Conservation (phyloP, 179 eudicot species). For the Monotropa hypopitys region DNA sequence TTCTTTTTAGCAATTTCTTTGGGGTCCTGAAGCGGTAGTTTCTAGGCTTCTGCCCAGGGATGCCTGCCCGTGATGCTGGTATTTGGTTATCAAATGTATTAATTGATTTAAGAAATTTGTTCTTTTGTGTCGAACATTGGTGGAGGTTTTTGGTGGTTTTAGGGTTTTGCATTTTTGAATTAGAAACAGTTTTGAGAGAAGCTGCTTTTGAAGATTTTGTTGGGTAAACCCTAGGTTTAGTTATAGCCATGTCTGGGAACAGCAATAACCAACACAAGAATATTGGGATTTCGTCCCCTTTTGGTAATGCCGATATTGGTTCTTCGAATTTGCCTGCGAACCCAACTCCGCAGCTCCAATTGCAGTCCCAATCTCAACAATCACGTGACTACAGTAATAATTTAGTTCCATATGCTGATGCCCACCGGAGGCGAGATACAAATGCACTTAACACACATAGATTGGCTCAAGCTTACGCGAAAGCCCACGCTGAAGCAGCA, state of each 20-base stretch:
- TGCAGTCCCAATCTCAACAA: constrained; percentile 36
- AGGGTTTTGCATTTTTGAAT: not conserved
- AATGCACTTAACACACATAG: constrained; percentile 15
- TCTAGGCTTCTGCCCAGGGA: not conserved
- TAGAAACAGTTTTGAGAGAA: not conserved
- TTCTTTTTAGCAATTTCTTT: not conserved
- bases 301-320: constrained; percentile 39
- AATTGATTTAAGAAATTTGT: not conserved
- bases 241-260: constrained; percentile 22
- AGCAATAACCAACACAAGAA: constrained; percentile 41
- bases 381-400: not conserved
- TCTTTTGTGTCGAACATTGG: not conserved
- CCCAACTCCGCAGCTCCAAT: constrained; percentile 23
- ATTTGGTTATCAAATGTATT: not conserved
- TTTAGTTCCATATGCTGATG: not conserved
- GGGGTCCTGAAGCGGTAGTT: not conserved
- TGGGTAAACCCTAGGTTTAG: not conserved
- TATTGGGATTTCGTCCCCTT: constrained; percentile 44
- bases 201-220: not conserved
- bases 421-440: not conserved
- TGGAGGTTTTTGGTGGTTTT: not conserved
- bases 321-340: constrained; percentile 42
- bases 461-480: constrained; percentile 25
- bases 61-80: not conserved
- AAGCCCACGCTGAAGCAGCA: constrained; percentile 28